These are phyloP conservation scores for Aegilops longissima DNA, from an alignment of 176 grass and related monocot species.

Conservation along the genomic window DNA sequence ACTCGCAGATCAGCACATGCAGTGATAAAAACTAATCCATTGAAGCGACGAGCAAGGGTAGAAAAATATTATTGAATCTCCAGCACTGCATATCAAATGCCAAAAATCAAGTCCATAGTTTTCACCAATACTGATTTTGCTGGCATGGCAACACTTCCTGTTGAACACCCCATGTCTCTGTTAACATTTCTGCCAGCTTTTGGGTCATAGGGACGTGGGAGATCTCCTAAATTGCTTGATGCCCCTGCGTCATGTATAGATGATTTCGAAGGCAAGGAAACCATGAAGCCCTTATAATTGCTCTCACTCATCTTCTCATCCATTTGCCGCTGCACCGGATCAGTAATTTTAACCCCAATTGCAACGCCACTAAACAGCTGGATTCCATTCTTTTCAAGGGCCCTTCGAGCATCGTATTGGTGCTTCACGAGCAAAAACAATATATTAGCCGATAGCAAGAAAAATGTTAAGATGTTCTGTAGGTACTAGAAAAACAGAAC, in stretches of 20 bases:
- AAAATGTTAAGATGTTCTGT: neutral
- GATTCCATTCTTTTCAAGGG: slow-evolving; percentile 62
- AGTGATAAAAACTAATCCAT: neutral
- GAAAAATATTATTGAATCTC: neutral
- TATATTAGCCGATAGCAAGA: neutral
- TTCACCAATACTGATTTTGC: slow-evolving; percentile 63
- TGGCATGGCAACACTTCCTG: slow-evolving; percentile 55
- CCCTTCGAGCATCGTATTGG: slow-evolving; percentile 62
- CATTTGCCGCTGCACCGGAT: slow-evolving; percentile 50
- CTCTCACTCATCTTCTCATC: slow-evolving; percentile 41
- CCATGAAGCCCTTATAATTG: slow-evolving; percentile 59
- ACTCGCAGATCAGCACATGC: neutral
- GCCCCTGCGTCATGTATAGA: slow-evolving; percentile 15
- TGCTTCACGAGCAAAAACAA: slow-evolving; percentile 33
- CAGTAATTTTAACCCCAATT: slow-evolving; percentile 67
- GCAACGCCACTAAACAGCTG: slow-evolving; percentile 58
- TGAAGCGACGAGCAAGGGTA: neutral
- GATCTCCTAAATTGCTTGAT: neutral
- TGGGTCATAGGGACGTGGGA: too few relatives aligned
- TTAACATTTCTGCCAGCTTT: too few relatives aligned
- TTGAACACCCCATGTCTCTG: slow-evolving; percentile 34
- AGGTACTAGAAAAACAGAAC: neutral
- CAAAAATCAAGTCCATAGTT: slow-evolving; percentile 80
- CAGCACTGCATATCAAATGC: slow-evolving; percentile 39
- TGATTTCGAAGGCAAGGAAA: slow-evolving; percentile 44